Base-by-base conservation (phyloP, 2,329 filamentous ascomycete genomes). In the Drechmeria coniospora region DNA sequence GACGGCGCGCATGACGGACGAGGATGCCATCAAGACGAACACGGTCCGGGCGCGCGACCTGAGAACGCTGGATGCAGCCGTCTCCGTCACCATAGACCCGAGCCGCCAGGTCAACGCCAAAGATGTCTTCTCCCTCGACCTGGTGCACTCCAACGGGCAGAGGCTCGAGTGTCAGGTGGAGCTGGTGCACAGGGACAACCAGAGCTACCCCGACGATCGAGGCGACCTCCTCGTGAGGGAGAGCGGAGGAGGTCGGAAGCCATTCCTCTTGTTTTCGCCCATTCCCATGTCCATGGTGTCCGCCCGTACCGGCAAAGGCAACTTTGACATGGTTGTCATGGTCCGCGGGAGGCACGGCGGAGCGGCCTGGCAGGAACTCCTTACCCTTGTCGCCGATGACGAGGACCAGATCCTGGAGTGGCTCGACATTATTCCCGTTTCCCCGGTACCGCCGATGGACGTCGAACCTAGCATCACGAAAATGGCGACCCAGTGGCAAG, bases 181-280 rank as follows among this genome's bases (percentile, higher is more conserved):
- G 49, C 50, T 98, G 17, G 65, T 95, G 10, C 68, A 87, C 37
- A 73, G 90, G 45, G 87, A 95, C 45, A 82, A 82, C 40, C 63
- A 73, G 15, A 62, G 67, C n/a, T 68, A 70, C 26, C 63, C 68
- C 20, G 68, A 68, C 3, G 69, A 77, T 36, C 60, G 68, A 26
- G 84, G 87, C 6, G 90, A 98, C 49, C 50, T 98, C n/a, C 67
- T 98, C 14, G 78, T 98, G 31, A 86, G 87, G 39, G 86, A 95
- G 51, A 73, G 84, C n/a, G 83, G 84, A 24, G 68, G 71, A 28
- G 65, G 68, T 5, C 74, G 78, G 10, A 71, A 74, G 29, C 59
- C 63, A 16, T 95, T 83, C 74, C 66, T 98, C 4, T 65, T 98
- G 1, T 93, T 98, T 44, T 79, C 86, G n/a, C 87, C 90, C 1